Conservation (phyloP, 202 grass and related monocot genomes). For the Panicum hallii region DNA sequence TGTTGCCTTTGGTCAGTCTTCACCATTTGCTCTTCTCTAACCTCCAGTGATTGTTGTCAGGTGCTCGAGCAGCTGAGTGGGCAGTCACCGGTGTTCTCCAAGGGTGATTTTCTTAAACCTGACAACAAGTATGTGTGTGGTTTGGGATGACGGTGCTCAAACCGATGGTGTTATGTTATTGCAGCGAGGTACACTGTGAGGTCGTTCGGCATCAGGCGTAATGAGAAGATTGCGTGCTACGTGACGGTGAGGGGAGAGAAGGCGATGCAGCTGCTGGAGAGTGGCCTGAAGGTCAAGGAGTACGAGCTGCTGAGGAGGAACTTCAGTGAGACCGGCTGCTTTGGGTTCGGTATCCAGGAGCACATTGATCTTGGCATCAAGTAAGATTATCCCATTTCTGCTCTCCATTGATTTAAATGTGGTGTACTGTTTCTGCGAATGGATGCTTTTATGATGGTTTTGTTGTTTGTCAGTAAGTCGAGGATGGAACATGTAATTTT, state of each 20-base stretch:
- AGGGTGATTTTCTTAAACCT: slow-evolving; percentile 46
- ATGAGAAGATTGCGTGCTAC: slow-evolving; percentile 53
- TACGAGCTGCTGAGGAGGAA: background rate
- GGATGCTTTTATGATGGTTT: background rate
- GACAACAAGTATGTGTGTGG: background rate
- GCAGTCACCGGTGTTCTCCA: slow-evolving; percentile 68
- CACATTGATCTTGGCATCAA: too few relatives aligned
- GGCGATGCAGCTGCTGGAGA: background rate
- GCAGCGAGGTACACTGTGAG: slow-evolving; percentile 76
- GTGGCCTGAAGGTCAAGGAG: background rate
- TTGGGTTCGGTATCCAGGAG: too few relatives aligned
- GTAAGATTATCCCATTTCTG: background rate
- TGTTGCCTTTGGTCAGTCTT: background rate
- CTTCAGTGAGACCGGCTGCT: too few relatives aligned
- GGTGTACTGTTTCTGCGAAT: background rate
- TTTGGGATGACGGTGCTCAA: background rate
- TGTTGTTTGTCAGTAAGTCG: slow-evolving; percentile 5
- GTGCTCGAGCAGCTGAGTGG: slow-evolving; percentile 76
- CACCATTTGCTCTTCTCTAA: background rate
- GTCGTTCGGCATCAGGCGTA: slow-evolving; percentile 70
- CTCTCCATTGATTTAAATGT: background rate
- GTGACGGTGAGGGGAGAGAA: background rate
- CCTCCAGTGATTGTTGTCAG: slow-evolving; percentile 24
- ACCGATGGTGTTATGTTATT: slow-evolving; percentile 21
- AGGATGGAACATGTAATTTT: background rate